Evolutionary conservation across 257 asterid genomes (phyloP), one percentile per base, ranked within the genome.

Genomic region (Primulina tabacum): DNA sequence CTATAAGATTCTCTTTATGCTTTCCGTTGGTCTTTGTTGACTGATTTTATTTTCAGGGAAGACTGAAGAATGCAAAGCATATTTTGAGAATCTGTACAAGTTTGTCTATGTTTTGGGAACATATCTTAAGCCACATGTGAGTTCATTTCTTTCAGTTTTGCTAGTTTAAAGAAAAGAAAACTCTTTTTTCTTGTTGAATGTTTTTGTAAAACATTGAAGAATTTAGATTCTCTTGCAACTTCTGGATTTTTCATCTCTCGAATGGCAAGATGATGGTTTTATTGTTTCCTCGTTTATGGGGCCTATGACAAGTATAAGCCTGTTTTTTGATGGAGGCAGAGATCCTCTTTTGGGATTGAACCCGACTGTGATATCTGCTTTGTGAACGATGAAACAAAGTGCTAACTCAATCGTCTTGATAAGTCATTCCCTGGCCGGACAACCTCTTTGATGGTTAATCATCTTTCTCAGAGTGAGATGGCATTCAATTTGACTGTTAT

Each of bases 91-190:
- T 69, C 67, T 94, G 72, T 89, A 94, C 85, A 94, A 89, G 79
- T 91, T 91, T 68, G 91, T 94, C 73, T 94, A 94, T 76, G 87
- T 94, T 64, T 66, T 94, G 78, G 95, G 95, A 78, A 94, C 99
- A 57, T 94, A 94, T 85, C 86, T 91, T 73, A 94, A 89, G 89
- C 97, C 99, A 65, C 84, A 94, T 57, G 99, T 94, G 83, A 88
- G 99, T 85, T 60, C 4, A 59, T 61, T 50, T 38, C 66, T 30
- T 76, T 63, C 63, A 62, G 16, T 30, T 40, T 68, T 55, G 43
- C 68, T 21, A 43, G 21, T 64, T 74, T 64, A 50, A 60, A 43
- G 26, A 35, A 32, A 17, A 33, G 53, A 34, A 32, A 57, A 0
- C 20, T 11, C 11, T 37, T 70, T 57, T 32, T 1, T 37, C 4